phyloP scores from a whole-genome alignment of 2,329 filamentous ascomycete genomes.

The Daldinia eschscholtzii region DNA sequence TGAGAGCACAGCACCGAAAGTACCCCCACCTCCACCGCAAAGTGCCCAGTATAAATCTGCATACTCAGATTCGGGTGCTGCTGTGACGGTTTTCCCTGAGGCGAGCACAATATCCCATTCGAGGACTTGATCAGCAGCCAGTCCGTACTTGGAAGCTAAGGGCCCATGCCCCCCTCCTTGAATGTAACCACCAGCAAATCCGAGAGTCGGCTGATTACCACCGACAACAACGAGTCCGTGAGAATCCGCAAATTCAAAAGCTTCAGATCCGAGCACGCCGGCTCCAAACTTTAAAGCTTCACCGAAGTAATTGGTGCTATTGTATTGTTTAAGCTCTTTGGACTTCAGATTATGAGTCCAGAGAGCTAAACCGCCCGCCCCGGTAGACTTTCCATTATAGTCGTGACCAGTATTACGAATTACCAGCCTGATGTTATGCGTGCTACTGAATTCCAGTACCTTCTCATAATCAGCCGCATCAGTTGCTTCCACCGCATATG shows the following conservation, averaged over 20 bases:
- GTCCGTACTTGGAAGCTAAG: background rate
- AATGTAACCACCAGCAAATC: slow-evolving; percentile 1
- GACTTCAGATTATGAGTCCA: background rate
- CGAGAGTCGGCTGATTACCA: background rate
- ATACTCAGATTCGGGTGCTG: background rate
- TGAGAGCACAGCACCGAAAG: background rate
- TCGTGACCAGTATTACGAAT: background rate
- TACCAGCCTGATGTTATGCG: background rate
- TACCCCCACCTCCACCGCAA: background rate
- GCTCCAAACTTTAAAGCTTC: background rate
- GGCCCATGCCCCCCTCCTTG: background rate
- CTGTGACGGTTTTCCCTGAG: background rate
- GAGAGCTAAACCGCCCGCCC: background rate
- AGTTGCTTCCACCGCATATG: slow-evolving; percentile 1
- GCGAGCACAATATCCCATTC: slow-evolving; percentile 1
- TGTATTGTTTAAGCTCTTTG: slow-evolving; percentile 1
- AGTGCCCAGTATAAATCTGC: slow-evolving; percentile 1
- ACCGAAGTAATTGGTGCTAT: background rate
- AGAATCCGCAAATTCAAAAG: background rate
- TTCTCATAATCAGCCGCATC: background rate
- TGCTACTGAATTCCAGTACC: background rate
- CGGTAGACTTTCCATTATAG: background rate
- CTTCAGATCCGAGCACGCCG: background rate
- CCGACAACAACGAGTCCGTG: background rate
- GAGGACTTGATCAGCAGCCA: slow-evolving; percentile 3